A percentile compares a stretch with the other conserved stretches of the same genome.
Conservation (phyloP, 208 protist genomes). For the Angomonas deanei region DNA sequence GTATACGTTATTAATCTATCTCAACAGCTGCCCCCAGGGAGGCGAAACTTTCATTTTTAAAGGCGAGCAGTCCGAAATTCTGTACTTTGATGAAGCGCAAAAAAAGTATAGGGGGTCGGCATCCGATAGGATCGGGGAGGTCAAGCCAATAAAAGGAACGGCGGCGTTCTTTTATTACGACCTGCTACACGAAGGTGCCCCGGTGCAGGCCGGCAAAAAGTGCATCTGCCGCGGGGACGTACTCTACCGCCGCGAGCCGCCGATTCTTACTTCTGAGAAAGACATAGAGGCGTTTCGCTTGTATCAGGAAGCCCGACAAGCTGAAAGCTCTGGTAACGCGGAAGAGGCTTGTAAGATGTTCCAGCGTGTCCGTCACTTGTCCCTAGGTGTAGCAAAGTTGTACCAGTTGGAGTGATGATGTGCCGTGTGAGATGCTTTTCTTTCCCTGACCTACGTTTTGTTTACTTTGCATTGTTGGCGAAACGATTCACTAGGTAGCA, state of each 20-base stretch:
- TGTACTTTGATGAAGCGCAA: conserved; percentile 34
- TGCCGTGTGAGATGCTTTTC: background rate
- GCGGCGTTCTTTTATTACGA: conserved; percentile 86
- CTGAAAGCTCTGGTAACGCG: conserved; percentile 69
- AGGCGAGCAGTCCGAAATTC: conserved; percentile 66
- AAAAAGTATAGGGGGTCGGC: conserved; percentile 51
- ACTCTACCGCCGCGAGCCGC: conserved; percentile 66
- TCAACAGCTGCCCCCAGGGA: conserved; percentile 74
- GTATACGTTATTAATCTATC: conserved; percentile 87
- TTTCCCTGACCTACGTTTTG: background rate
- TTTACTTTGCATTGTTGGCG: background rate
- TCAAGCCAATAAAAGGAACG: conserved; percentile 57
- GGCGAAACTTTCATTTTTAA: conserved; percentile 79
- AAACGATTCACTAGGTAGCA: too few relatives aligned
- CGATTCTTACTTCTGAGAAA: conserved; percentile 53
- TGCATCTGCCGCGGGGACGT: conserved; percentile 87
- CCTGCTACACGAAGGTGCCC: conserved; percentile 79
- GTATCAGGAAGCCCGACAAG: conserved; percentile 68
- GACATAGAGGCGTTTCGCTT: conserved; percentile 66
- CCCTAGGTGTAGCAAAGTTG: conserved; percentile 63
- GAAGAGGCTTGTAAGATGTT: conserved; percentile 68
- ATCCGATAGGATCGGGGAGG: conserved; percentile 39
- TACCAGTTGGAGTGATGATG: conserved; percentile 69
- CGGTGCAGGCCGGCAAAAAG: conserved; percentile 63
- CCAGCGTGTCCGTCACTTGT: conserved; percentile 61